Evolutionary conservation across 306 rosid genomes (phyloP), one percentile per base, ranked within the genome.

Genomic region (Vicia faba): DNA sequence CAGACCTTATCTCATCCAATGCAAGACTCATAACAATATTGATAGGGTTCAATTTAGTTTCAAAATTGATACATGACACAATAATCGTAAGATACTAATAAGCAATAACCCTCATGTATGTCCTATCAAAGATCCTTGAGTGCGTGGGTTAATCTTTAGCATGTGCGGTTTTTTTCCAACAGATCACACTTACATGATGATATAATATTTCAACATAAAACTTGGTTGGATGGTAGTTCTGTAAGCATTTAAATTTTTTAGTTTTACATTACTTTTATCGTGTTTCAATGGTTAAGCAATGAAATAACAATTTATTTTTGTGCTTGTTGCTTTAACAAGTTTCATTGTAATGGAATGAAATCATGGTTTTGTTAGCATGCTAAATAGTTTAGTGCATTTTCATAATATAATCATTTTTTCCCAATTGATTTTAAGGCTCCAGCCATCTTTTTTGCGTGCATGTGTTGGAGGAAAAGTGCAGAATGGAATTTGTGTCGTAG

Each of bases 311-410:
- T 60, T 54, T 57, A 11, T 66, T 55, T 36, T 12, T 0, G 3
- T 16, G 16, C 43, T 61, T 35, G 67, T 20, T 36, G 39, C 50
- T 56, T 77, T 64, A 35, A 15, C 36, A 11, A 33, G 18, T 63
- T 63, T 23, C 50, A 8, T 70, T 40, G 19, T 11, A 48, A 68
- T 12, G 26, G 11, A 54, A 45, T 46, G 50, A 28, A 29, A 31
- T 71, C 45, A 55, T 61, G 66, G 51, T 68, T 45, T 40, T 39
- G 23, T 70, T 19, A n/a, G 54, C 51, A 14, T 56, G 66, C 43
- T 20, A 20, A 38, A 29, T 55, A 8, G 41, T 58, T 12, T 75
- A 25, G 54, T 55, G 53, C 36, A 55, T 38, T 15, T 38, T 18
- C 38, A 12, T 54, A 15, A 44, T 26, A 28, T 4, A 35, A 45